A percentile compares a stretch with the other conserved stretches of the same genome.
Conservation (phyloP, 2,329 filamentous ascomycete genomes). For the Cercospora beticola region DNA sequence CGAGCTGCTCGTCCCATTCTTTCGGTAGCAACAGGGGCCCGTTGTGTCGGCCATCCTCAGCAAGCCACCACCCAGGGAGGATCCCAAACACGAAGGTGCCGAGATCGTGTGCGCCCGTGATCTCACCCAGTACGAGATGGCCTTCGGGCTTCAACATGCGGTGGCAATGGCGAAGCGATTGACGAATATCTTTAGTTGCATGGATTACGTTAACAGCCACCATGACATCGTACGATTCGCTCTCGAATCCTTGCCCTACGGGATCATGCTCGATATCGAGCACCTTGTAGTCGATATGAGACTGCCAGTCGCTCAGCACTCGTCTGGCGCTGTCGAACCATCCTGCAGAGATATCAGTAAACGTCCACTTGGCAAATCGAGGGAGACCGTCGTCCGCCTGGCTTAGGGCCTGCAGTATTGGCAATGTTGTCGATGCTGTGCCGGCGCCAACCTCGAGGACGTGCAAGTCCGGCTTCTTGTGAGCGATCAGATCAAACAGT, state of each 20-base stretch:
- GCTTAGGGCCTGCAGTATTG: conserved; percentile 37
- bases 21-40: not conserved
- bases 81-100: not conserved
- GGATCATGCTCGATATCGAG: conserved; percentile 37
- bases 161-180: conserved; percentile 23
- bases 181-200: conserved; percentile 22
- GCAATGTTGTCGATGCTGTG: conserved; percentile 44
- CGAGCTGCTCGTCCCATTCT: not conserved
- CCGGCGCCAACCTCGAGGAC: conserved; percentile 50
- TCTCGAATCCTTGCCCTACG: conserved; percentile 37
- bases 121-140: conserved; percentile 19
- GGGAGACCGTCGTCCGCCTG: not conserved
- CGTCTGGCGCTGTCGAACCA: conserved; percentile 43
- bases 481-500: not conserved
- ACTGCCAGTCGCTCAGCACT: conserved; percentile 29
- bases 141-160: conserved; percentile 29
- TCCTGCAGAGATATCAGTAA: conserved; percentile 46
- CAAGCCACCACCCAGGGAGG: conserved; percentile 13
- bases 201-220: conserved; percentile 29
- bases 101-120: not conserved
- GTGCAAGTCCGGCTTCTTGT: conserved; percentile 22
- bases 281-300: conserved; percentile 19
- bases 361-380: conserved; percentile 44
- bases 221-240: conserved; percentile 32
- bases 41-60: not conserved